These are phyloP conservation scores for Porodaedalea pini DNA, from an alignment of 1,284 basidiomycete species.

Conservation along the genomic window DNA sequence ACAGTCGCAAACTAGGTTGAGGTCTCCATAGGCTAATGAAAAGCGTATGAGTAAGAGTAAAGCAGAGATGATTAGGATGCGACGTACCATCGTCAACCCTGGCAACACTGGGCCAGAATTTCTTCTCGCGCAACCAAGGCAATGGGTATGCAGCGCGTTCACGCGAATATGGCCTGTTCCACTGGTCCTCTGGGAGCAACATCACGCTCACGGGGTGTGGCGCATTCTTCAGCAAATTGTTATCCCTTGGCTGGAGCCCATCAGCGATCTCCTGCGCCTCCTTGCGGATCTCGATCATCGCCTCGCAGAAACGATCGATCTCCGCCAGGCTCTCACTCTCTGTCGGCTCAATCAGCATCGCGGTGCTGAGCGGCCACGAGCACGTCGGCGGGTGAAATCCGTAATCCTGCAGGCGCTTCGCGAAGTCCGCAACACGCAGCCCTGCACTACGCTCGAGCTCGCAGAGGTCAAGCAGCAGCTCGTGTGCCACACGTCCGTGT, in stretches of 20 bases:
- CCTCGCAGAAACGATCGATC: slow-evolving; percentile 92
- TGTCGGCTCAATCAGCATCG: slow-evolving; percentile 94
- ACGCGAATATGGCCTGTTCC: slow-evolving; percentile 89
- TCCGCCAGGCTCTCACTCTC: slow-evolving; percentile 91
- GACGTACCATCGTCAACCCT: slow-evolving; percentile 85
- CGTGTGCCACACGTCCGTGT: slow-evolving; percentile 91
- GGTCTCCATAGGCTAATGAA: slow-evolving; percentile 69
- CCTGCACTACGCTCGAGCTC: slow-evolving; percentile 90
- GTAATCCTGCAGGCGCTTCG: slow-evolving; percentile 90
- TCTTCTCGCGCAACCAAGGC: slow-evolving; percentile 74
- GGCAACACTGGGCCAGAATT: slow-evolving; percentile 92
- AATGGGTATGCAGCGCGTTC: slow-evolving; percentile 84
- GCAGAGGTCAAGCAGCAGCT: slow-evolving; percentile 90
- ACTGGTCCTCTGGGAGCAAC: slow-evolving; percentile 65
- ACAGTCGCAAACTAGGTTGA: slow-evolving; percentile 87
- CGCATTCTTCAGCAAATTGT: slow-evolving; percentile 91
- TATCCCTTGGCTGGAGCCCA: slow-evolving; percentile 82
- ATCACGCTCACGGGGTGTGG: slow-evolving; percentile 86
- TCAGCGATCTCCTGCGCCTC: slow-evolving; percentile 87
- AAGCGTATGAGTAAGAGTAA: slow-evolving; percentile 1
- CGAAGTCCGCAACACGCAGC: slow-evolving; percentile 92
- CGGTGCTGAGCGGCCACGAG: slow-evolving; percentile 92
- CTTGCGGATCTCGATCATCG: slow-evolving; percentile 92
- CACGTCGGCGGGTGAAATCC: slow-evolving; percentile 91
- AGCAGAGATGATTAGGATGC: not conserved